Evolutionary conservation across 331 rosid genomes (phyloP), one percentile per base, ranked within the genome.

Genomic region (Phaseolus coccineus): DNA sequence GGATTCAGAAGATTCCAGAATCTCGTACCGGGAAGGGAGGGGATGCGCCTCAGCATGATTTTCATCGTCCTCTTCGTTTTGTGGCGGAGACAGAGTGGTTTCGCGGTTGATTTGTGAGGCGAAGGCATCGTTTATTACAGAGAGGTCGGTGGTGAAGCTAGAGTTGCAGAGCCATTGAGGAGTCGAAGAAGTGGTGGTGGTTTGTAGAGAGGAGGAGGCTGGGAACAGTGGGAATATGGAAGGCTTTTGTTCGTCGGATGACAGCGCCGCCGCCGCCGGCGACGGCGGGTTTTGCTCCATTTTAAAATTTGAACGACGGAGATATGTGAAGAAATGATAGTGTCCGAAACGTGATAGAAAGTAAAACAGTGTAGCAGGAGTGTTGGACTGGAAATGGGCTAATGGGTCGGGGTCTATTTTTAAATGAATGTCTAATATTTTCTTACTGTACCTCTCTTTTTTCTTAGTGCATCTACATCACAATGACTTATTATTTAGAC

Each of bases 121-220:
- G 33, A 93, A 89, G 83, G 83, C 88, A 65, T 90, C 81, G 90
- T 85, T 83, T 78, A 95, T 81, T 84, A 85, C 48, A 71, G 97
- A 76, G 42, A 88, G 50, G 73, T 91, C 85, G 81, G 93, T 37
- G 77, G 90, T 93, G 96, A 95, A 95, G 90, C 99, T 93, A 66
- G 97, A 76, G 81, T 91, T 95, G 81, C 50, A 8, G 77, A 95
- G 97, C 98, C 99, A 95, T 22, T 84, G 98, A 16, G 97, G 82
- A 39, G 53, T 84, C 31, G 84, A 83, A 40, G 88, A 2, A 46
- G 16, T 44, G 39, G 77, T 67, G n/a, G 19, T 48, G 39, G 76
- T 63, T 48, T 57, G 76, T 42, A 46, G 85, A 42, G 93, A 81
- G 42, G 87, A 73, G 30, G 87, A 65, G 64, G 69, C 46, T 15